A percentile compares a stretch with the other conserved stretches of the same genome.
These are phyloP conservation scores for Melastoma malabathricum DNA, from an alignment of 345 rosid species.

Conservation along the genomic window DNA sequence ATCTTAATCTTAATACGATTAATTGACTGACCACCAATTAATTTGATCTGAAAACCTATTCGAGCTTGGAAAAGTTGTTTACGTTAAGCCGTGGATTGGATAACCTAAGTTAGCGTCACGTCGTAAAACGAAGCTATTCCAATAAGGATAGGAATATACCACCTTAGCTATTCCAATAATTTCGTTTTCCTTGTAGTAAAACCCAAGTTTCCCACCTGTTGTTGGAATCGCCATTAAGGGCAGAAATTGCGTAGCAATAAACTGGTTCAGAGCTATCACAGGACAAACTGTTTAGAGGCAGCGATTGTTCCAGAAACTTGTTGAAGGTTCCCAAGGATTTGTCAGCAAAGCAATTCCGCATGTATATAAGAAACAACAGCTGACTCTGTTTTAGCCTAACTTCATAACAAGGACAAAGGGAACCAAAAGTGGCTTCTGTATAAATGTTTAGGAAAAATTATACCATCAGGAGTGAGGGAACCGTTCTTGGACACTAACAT, in stretches of 20 bases:
- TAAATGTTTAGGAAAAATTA: background rate
- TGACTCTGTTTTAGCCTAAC: background rate
- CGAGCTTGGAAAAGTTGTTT: no score
- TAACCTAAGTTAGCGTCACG: no score
- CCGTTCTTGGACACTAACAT: constrained; percentile 83
- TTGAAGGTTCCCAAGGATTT: constrained; percentile 78
- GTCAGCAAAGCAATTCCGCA: constrained; percentile 52
- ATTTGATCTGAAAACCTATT: no score
- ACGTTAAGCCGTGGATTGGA: no score
- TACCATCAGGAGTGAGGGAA: constrained; percentile 93
- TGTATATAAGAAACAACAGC: constrained; percentile 22
- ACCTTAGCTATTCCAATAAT: no score
- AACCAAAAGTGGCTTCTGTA: background rate
- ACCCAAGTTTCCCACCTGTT: constrained; percentile 88
- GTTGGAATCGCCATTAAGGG: no score
- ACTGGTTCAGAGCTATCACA: no score
- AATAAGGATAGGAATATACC: no score
- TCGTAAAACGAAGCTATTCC: no score
- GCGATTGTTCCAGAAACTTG: constrained; percentile 54
- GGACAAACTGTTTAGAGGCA: constrained; percentile 58
- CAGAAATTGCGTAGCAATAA: no score
- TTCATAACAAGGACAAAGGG: background rate
- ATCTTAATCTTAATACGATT: no score
- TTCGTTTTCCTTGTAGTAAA: constrained; percentile 90
- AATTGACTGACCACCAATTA: no score